phyloP scores from a whole-genome alignment of 148 eudicot species.

The Persicaria maculosa region DNA sequence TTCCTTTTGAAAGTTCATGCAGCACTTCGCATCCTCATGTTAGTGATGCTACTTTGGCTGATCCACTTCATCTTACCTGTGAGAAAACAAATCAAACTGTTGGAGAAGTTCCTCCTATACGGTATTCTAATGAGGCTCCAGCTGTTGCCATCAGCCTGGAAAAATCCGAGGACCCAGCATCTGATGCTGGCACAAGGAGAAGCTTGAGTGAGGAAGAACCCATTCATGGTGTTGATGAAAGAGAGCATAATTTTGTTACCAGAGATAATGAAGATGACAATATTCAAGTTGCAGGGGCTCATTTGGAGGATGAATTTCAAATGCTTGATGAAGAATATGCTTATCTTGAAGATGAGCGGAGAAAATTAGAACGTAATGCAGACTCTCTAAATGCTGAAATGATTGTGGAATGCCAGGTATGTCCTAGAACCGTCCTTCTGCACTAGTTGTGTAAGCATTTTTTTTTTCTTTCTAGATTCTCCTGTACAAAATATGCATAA shows the following conservation, averaged over 20 bases:
- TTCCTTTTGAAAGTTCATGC: constrained; percentile 15
- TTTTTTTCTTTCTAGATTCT: too few relatives aligned
- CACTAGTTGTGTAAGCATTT: neutral
- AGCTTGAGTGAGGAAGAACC: constrained; percentile 20
- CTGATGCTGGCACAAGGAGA: constrained; percentile 18
- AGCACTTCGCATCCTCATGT: constrained; percentile 15
- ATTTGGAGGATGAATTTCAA: constrained; percentile 65
- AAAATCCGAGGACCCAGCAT: constrained; percentile 20
- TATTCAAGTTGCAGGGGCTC: constrained; percentile 32
- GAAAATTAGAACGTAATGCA: constrained; percentile 81
- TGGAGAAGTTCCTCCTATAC: constrained; percentile 13
- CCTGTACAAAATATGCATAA: neutral
- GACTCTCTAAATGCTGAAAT: constrained; percentile 86
- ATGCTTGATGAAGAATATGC: constrained; percentile 47
- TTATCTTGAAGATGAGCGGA: constrained; percentile 66
- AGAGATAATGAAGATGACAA: constrained; percentile 24
- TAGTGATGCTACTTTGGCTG: constrained; percentile 20
- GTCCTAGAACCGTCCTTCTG: neutral
- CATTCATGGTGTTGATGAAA: constrained; percentile 21
- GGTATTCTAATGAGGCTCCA: constrained; percentile 10
- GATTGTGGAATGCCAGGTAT: constrained; percentile 98
- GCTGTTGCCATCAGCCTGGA: constrained; percentile 16
- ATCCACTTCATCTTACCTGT: constrained; percentile 10
- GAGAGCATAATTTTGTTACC: constrained; percentile 18
- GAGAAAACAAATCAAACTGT: constrained; percentile 21